These are phyloP conservation scores for Lagenaria siceraria DNA, from an alignment of 306 rosid species.

Conservation along the genomic window DNA sequence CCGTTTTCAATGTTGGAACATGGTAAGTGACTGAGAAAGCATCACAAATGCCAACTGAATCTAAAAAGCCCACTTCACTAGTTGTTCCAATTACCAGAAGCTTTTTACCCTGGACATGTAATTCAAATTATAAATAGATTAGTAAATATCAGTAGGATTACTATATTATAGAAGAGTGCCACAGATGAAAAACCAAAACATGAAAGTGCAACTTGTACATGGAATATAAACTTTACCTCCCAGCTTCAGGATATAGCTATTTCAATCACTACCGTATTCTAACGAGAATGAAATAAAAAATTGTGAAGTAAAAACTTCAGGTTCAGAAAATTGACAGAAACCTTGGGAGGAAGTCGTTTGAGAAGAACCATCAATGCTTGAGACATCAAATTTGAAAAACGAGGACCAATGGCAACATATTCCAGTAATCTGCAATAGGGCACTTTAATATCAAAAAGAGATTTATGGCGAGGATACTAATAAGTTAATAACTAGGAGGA, in stretches of 20 bases:
- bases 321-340: slow-evolving; percentile 15
- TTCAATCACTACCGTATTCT: not conserved
- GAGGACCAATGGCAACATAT: slow-evolving; percentile 87
- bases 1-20: slow-evolving; percentile 53
- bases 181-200: not conserved
- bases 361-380: slow-evolving; percentile 80
- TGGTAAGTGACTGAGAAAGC: slow-evolving; percentile 70
- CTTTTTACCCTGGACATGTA: slow-evolving; percentile 66
- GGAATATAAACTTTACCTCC: not conserved
- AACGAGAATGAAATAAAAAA: not conserved
- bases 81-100: slow-evolving; percentile 89
- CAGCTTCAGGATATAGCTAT: not conserved
- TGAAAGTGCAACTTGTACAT: not conserved
- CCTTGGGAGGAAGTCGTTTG: slow-evolving; percentile 94
- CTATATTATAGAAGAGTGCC: not conserved
- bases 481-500: not conserved
- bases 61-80: slow-evolving; percentile 78
- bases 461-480: not conserved
- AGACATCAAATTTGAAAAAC: slow-evolving; percentile 78
- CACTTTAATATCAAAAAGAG: not conserved
- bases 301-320: not conserved
- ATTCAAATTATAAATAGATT: slow-evolving; percentile 4
- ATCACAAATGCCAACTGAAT: slow-evolving; percentile 63
- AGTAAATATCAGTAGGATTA: not conserved
- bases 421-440: slow-evolving; percentile 56